These are phyloP conservation scores for Dacryopinax spathularia DNA, from an alignment of 768 basidiomycete genomes.

Conservation along the genomic window DNA sequence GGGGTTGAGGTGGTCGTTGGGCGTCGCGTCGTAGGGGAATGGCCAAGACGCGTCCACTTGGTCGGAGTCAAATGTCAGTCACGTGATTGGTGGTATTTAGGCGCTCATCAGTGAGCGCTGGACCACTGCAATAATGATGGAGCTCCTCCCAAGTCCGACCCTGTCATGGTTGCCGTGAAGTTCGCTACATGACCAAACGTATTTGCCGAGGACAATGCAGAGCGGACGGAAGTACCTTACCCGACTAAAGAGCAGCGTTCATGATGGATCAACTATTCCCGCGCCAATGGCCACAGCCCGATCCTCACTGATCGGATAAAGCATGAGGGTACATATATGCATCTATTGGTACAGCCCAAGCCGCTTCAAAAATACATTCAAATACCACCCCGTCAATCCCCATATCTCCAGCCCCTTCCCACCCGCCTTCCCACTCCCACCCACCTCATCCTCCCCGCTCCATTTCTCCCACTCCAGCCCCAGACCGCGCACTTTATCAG, in stretches of 20 bases:
- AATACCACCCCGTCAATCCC: constrained; percentile 77
- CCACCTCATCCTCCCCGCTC: constrained; percentile 24
- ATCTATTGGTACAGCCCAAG: constrained; percentile 19
- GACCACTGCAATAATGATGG: no score
- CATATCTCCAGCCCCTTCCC: constrained; percentile 52
- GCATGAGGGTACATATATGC: no score
- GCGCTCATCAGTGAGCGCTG: no score
- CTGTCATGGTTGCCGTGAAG: no score
- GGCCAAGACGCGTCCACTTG: background rate
- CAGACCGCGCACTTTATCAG: constrained; percentile 34
- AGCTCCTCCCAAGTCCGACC: no score
- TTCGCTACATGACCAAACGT: no score
- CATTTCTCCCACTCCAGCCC: constrained; percentile 13
- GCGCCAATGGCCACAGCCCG: no score
- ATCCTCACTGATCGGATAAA: no score
- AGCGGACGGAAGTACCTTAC: no score
- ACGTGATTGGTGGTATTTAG: background rate
- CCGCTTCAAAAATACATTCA: constrained; percentile 45
- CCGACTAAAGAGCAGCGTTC: no score
- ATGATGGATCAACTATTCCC: no score
- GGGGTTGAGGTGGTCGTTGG: background rate
- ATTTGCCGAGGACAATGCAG: no score
- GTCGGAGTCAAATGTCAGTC: background rate
- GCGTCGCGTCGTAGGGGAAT: background rate
- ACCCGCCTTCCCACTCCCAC: constrained; percentile 30